Percentiles rank a stretch among this genome's conserved stretches.
phyloP scores from a whole-genome alignment of 75 land plant genomes.

The Cupressus sempervirens region DNA sequence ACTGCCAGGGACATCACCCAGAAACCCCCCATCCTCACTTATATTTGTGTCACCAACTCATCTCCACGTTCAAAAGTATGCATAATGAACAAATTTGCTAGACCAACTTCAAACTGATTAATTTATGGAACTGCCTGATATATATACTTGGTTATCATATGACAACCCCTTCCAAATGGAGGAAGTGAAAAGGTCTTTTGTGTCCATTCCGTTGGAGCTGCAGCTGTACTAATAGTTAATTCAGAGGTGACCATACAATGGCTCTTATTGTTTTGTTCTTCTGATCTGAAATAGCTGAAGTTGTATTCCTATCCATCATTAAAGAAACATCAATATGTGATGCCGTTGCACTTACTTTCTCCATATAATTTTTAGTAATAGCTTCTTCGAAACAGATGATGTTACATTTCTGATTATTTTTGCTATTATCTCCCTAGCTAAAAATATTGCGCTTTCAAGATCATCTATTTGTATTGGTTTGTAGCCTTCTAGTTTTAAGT shows the following conservation, averaged over 20 bases:
- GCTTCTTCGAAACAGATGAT: neutral
- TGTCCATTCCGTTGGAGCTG: constrained; percentile 31
- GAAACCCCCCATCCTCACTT: too few relatives aligned
- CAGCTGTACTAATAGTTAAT: too few relatives aligned
- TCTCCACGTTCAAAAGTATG: too few relatives aligned
- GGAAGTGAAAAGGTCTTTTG: constrained; percentile 38
- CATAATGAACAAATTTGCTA: constrained; percentile 48
- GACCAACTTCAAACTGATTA: constrained; percentile 35
- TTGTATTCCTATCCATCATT: neutral
- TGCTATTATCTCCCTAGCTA: neutral
- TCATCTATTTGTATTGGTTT: neutral
- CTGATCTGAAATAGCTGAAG: neutral
- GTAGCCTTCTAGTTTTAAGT: neutral
- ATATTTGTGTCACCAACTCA: too few relatives aligned
- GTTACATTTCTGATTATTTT: neutral
- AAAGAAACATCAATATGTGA: neutral
- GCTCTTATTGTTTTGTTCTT: neutral
- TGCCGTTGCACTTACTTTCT: neutral
- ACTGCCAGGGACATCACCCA: too few relatives aligned
- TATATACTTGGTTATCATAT: constrained; percentile 39
- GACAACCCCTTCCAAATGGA: constrained; percentile 42
- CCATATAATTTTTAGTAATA: neutral
- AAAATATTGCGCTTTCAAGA: neutral
- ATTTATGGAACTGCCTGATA: constrained; percentile 46
- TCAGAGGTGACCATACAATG: too few relatives aligned